phyloP scores from a whole-genome alignment of 176 grass and related monocot species.

The Hsuehochloa calcarea region DNA sequence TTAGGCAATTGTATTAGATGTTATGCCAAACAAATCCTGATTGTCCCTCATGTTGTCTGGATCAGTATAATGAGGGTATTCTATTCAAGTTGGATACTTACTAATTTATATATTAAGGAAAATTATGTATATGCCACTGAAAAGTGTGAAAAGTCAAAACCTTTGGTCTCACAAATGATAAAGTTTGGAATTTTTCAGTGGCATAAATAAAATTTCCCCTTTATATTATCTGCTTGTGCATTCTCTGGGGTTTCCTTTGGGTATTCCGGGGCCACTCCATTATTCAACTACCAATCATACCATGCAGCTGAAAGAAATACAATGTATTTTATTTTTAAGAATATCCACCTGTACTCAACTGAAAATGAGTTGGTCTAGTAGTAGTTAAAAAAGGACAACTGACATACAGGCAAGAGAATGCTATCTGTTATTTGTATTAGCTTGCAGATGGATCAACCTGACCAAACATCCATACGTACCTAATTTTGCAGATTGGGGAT shows the following conservation, averaged over 20 bases:
- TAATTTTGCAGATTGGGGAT: slow-evolving; percentile 17
- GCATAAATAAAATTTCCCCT: neutral
- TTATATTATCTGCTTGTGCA: slow-evolving; percentile 1
- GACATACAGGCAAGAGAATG: neutral
- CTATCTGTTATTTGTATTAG: slow-evolving; percentile 35
- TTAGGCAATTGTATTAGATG: neutral
- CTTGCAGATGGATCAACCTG: slow-evolving; percentile 40
- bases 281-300: slow-evolving; percentile 22
- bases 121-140: slow-evolving; percentile 3
- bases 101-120: neutral
- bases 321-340: slow-evolving; percentile 22
- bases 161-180: neutral
- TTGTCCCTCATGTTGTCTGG: neutral
- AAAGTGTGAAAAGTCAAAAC: slow-evolving; percentile 20
- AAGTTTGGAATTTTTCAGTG: neutral
- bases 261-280: slow-evolving; percentile 8
- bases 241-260: neutral
- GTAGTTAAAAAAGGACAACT: slow-evolving; percentile 40
- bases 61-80: neutral
- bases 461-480: slow-evolving; percentile 23
- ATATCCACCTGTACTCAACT: slow-evolving; percentile 16
- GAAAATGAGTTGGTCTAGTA: slow-evolving; percentile 25
- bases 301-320: slow-evolving; percentile 21
- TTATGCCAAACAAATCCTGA: neutral
- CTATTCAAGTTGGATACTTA: slow-evolving; percentile 9